A percentile compares a stretch with the other conserved stretches of the same genome.
These are phyloP conservation scores for Musa balbisiana DNA, from an alignment of 202 grass and related monocot species.

Conservation along the genomic window DNA sequence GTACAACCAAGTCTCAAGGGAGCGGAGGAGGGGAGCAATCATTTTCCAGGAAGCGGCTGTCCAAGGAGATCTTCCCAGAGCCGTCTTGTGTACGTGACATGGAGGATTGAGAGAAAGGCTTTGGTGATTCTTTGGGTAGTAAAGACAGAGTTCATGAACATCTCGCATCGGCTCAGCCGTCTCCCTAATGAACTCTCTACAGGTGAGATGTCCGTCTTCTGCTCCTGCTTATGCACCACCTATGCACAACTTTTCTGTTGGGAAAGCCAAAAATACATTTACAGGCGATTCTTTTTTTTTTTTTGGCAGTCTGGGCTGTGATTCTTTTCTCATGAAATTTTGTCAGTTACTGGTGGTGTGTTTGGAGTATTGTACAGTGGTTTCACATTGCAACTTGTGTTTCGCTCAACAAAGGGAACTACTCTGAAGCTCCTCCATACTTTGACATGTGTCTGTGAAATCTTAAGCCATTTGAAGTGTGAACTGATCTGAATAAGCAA, in stretches of 20 bases:
- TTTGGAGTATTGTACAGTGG: neutral
- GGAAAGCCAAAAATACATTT: neutral
- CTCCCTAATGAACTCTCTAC: too few species aligned
- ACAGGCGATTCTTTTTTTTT: slow-evolving; percentile 3
- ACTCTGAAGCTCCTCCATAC: too few species aligned
- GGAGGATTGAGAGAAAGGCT: slow-evolving; percentile 45
- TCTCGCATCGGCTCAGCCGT: too few species aligned
- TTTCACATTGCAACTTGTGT: neutral
- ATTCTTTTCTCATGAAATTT: neutral
- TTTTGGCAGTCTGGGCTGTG: neutral
- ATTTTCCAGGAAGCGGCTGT: slow-evolving; percentile 65
- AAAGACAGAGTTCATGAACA: neutral
- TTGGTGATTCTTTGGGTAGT: slow-evolving; percentile 11
- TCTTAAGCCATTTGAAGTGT: too few species aligned
- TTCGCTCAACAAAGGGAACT: neutral
- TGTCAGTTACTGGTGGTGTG: neutral
- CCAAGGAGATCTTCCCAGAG: slow-evolving; percentile 83
- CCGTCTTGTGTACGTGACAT: slow-evolving; percentile 64
- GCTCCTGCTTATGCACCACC: neutral
- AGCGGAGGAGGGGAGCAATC: slow-evolving; percentile 81
- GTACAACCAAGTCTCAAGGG: slow-evolving; percentile 64
- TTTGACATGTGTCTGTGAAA: too few species aligned
- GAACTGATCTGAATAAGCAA: too few species aligned
- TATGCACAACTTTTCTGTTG: neutral
- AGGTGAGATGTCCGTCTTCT: neutral